Evolutionary conservation across 2,329 filamentous ascomycete genomes (phyloP).

Genomic region (Aspergillus quadrilineatus): DNA sequence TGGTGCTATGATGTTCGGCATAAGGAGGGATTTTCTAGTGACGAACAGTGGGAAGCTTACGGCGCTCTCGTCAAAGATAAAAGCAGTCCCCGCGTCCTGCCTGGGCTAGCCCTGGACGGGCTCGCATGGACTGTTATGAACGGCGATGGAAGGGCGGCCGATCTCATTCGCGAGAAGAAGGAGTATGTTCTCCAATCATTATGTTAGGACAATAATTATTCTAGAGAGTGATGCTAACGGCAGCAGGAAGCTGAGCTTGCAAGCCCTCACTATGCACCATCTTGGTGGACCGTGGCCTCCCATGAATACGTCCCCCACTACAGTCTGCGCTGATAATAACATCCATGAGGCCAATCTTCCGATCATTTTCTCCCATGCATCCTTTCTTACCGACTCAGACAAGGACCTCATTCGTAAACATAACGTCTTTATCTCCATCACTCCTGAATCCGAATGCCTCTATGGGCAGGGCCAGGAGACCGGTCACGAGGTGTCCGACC

Average conservation of each 20-base stretch:
- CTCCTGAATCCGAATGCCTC: slow-evolving; percentile 60
- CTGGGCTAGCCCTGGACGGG: not conserved
- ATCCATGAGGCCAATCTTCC: slow-evolving; percentile 1
- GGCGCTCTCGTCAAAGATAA: not conserved
- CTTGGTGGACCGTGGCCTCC: slow-evolving; percentile 2
- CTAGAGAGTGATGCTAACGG: not conserved
- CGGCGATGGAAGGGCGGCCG: not conserved
- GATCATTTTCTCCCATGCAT: slow-evolving; percentile 45
- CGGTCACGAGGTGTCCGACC: slow-evolving; percentile 49
- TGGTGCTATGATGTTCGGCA: slow-evolving; percentile 43
- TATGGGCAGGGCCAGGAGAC: slow-evolving; percentile 55
- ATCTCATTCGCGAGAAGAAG: not conserved
- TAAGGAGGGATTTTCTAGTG: not conserved
- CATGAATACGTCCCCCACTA: slow-evolving; percentile 1
- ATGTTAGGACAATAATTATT: not conserved
- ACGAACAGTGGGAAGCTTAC: not conserved
- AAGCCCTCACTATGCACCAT: slow-evolving; percentile 4
- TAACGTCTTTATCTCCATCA: slow-evolving; percentile 58
- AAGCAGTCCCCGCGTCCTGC: not conserved
- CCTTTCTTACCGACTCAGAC: slow-evolving; percentile 44
- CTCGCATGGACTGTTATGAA: not conserved
- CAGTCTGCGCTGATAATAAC: not conserved
- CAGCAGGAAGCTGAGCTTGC: not conserved
- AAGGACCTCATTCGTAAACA: slow-evolving; percentile 46
- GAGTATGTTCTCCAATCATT: not conserved